Evolutionary conservation across 164 flowering plant genomes (phyloP).

Genomic region (Piper longum): DNA sequence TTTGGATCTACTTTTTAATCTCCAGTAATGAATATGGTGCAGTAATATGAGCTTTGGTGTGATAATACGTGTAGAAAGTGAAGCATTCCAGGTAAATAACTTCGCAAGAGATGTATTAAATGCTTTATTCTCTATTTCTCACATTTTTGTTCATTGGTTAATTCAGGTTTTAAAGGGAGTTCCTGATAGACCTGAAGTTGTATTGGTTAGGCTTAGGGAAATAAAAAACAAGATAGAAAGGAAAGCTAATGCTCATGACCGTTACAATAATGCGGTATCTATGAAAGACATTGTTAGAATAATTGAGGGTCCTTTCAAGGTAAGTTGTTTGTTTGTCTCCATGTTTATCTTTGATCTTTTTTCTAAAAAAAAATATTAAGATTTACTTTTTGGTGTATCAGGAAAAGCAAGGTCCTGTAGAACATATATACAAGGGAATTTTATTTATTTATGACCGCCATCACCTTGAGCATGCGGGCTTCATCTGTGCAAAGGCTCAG

Average conservation of each 20-base stretch:
- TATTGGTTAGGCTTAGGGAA: constrained; percentile 72
- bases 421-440: constrained; percentile 72
- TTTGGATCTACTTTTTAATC: not conserved
- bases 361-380: too few relatives aligned
- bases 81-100: constrained; percentile 75
- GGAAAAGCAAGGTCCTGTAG: constrained; percentile 99
- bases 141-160: not conserved
- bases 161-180: constrained; percentile 82
- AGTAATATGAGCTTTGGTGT: constrained; percentile 84
- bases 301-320: constrained; percentile 81
- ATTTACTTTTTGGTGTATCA: constrained; percentile 6
- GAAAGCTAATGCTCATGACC: constrained; percentile 56
- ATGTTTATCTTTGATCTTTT: not conserved
- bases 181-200: constrained; percentile 82
- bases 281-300: constrained; percentile 81
- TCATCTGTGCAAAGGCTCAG: constrained; percentile 77
- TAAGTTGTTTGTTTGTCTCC: constrained; percentile 11
- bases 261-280: constrained; percentile 47
- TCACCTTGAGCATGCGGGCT: constrained; percentile 98
- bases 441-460: constrained; percentile 83
- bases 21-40: constrained; percentile 17
- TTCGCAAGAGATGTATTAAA: not conserved
- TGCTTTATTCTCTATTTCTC: not conserved
- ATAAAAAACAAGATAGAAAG: constrained; percentile 73
- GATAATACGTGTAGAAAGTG: constrained; percentile 91